Conservation (phyloP, 2,329 filamentous ascomycete species). For the Amauroascus niger region DNA sequence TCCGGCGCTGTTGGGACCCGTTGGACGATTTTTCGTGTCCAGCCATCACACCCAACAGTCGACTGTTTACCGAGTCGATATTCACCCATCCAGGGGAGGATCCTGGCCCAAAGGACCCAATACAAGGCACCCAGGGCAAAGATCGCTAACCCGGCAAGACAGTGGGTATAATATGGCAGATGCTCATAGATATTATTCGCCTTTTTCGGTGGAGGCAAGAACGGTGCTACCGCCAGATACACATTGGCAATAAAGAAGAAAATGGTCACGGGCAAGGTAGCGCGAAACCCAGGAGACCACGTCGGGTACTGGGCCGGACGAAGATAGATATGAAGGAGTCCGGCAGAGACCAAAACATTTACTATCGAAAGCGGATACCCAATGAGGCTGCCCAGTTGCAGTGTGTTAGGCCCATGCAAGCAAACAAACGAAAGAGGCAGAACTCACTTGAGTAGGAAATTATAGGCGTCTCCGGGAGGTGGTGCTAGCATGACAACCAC, state of each 20-base stretch:
- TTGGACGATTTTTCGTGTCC: conserved; percentile 50
- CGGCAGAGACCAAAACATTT: conserved; percentile 44
- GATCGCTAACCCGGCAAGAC: conserved; percentile 44
- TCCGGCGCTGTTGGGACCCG: conserved; percentile 29
- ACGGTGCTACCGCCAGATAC: conserved; percentile 45
- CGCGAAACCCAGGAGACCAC: conserved; percentile 43
- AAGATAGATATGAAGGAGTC: conserved; percentile 41
- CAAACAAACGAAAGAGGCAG: neutral
- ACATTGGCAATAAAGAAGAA: conserved; percentile 47
- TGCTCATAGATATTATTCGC: conserved; percentile 44
- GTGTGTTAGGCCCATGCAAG: neutral
- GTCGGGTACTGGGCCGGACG: conserved; percentile 33
- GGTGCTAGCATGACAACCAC: conserved; percentile 57
- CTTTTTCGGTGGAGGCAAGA: conserved; percentile 39
- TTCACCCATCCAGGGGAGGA: conserved; percentile 36
- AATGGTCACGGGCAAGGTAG: conserved; percentile 41
- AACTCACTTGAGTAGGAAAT: conserved; percentile 45
- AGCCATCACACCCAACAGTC: conserved; percentile 51
- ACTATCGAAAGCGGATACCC: conserved; percentile 39
- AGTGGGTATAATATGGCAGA: conserved; percentile 47
- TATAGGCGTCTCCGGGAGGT: conserved; percentile 58
- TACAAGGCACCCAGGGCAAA: conserved; percentile 44
- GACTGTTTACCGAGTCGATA: conserved; percentile 50
- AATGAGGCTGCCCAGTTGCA: conserved; percentile 19
- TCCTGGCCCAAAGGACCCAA: conserved; percentile 43